Percentiles rank a stretch among this genome's conserved stretches.
phyloP scores from a whole-genome alignment of 1,284 basidiomycete species.

The Cystobasidium slooffiae region DNA sequence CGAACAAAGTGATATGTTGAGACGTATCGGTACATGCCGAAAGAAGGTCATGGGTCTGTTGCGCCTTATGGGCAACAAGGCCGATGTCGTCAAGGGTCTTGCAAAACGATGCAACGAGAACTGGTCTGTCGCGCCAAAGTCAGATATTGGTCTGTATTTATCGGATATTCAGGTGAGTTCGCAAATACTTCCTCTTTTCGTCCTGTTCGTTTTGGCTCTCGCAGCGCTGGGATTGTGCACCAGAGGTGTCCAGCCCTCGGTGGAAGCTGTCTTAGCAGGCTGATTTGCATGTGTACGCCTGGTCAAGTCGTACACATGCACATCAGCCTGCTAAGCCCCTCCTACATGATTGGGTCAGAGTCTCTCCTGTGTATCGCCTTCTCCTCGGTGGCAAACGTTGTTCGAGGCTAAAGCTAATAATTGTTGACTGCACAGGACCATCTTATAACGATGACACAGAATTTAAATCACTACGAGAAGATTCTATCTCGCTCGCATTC shows the following conservation, averaged over 20 bases:
- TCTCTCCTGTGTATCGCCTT: neutral
- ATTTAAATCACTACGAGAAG: constrained; percentile 98
- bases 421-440: constrained; percentile 69
- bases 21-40: constrained; percentile 88
- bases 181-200: neutral
- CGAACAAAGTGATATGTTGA: constrained; percentile 77
- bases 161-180: constrained; percentile 77
- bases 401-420: neutral
- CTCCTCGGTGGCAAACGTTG: neutral
- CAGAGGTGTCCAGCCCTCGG: no score
- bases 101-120: constrained; percentile 99
- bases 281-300: no score
- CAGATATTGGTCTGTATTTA: constrained; percentile 94
- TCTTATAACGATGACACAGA: constrained; percentile 99
- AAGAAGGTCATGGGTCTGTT: constrained; percentile 99
- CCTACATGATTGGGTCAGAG: neutral
- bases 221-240: no score
- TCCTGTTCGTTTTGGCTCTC: neutral
- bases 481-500: constrained; percentile 97
- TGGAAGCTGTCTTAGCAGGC: no score
- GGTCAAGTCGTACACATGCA: no score
- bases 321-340: no score
- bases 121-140: constrained; percentile 97
- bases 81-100: constrained; percentile 97
- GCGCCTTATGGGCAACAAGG: constrained; percentile 96